Evolutionary conservation across 345 rosid genomes (phyloP), one percentile per base, ranked within the genome.

Genomic region (Populus alba): DNA sequence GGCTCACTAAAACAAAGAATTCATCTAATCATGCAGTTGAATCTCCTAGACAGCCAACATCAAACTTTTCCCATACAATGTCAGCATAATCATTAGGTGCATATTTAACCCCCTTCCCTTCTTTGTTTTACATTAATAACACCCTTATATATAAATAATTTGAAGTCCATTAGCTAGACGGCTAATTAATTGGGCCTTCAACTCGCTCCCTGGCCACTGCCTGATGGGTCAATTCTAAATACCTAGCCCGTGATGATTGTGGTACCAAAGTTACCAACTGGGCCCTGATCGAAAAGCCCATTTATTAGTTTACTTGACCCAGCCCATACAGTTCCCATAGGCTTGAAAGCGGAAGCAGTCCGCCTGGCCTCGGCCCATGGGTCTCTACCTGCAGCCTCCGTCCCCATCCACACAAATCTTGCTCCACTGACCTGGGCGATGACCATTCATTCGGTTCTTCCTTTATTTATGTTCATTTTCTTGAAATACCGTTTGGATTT

Each of bases 281-380:
- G 63, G 29, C 29, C 65, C 16, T 1, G 0, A 59, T 23, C 16
- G 2, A 8, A 12, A 23, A 6, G 29, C 65, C 65, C 29, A 59
- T 23, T 0, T 3, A 0, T 0, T 12, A 6, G 5, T 3, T n/a
- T 0, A 59, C n/a, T 1, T 1, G 13, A 23, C n/a, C 65, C 12
- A 4, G 65, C 65, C 65, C 65, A n/a, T 59, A 9, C 0, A 59
- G 15, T 23, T 59, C 63, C 59, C 63, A 23, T 9, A 0, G 29
- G 29, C 27, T 59, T 9, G 15, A 3, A 59, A 29, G 25, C 6
- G 5, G 15, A 4, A 8, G 29, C 27, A 3, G 63, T n/a, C 63
- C 15, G 29, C 29, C n/a, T 59, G 63, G 13, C 27, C 10, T 1
- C 7, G 59, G n/a, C n/a, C 23, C 55, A 4, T 16, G 55, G 18